These are phyloP conservation scores for Serpula lacrymans DNA, from an alignment of 768 basidiomycete genomes.

Conservation along the genomic window DNA sequence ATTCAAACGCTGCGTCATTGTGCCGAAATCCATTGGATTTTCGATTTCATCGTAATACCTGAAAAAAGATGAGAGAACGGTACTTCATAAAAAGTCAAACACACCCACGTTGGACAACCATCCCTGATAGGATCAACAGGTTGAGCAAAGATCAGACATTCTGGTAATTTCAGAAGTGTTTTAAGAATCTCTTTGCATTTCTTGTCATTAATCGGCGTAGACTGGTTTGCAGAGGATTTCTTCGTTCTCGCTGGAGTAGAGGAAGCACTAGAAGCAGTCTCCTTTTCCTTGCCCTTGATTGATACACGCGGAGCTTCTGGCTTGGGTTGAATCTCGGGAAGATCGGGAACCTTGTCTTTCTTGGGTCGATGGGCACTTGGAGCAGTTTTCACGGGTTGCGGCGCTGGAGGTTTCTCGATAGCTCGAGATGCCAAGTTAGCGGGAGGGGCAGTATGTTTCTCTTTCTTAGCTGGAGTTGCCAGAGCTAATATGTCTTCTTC, in stretches of 20 bases:
- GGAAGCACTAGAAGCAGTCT: slow-evolving; percentile 31
- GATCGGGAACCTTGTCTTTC: slow-evolving; percentile 42
- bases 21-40: slow-evolving; percentile 92
- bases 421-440: slow-evolving; percentile 40
- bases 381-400: slow-evolving; percentile 23
- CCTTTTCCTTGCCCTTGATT: slow-evolving; percentile 75
- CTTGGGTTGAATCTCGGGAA: slow-evolving; percentile 13
- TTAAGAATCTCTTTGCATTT: slow-evolving; percentile 77
- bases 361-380: slow-evolving; percentile 33
- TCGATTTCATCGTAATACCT: slow-evolving; percentile 92
- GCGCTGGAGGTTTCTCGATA: slow-evolving; percentile 22
- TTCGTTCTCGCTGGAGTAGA: slow-evolving; percentile 39
- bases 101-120: slow-evolving; percentile 86
- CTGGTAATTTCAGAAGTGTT: slow-evolving; percentile 54
- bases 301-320: slow-evolving; percentile 37
- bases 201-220: slow-evolving; percentile 69
- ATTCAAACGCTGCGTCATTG: slow-evolving; percentile 67
- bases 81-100: neutral
- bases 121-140: slow-evolving; percentile 83
- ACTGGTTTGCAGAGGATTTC: slow-evolving; percentile 30
- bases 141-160: slow-evolving; percentile 67
- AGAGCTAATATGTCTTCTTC: slow-evolving; percentile 66
- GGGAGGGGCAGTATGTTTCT: slow-evolving; percentile 26
- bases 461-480: slow-evolving; percentile 61
- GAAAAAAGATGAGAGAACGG: slow-evolving; percentile 6